Percentiles rank a stretch among this genome's conserved stretches.
Conservation (phyloP, 768 basidiomycete species). For the Xerocomellus chrysenteron region DNA sequence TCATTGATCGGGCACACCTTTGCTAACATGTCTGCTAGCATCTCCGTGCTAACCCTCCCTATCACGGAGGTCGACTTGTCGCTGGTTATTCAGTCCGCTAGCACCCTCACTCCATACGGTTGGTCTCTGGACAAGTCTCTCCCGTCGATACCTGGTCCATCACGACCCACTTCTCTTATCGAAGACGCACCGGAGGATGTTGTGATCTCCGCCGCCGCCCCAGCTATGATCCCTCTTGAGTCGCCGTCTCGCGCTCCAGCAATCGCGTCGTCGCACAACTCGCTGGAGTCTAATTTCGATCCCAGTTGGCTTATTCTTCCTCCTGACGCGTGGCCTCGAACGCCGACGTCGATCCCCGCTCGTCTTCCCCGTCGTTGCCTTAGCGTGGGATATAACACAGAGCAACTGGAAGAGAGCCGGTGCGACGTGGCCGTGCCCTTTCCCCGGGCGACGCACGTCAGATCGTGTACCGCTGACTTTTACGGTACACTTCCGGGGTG, state of each 20-base stretch:
- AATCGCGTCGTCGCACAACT: conserved; percentile 34
- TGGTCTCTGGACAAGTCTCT: conserved; percentile 5
- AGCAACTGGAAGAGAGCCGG: not conserved
- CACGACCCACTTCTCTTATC: conserved; percentile 2
- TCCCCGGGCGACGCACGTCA: conserved; percentile 1
- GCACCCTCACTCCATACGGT: conserved; percentile 7
- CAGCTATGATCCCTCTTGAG: conserved; percentile 17
- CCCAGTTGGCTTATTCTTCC: conserved; percentile 9
- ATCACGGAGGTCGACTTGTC: conserved; percentile 28
- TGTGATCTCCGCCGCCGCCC: conserved; percentile 11
- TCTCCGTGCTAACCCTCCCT: conserved; percentile 12
- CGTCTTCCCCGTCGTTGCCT: conserved; percentile 7
- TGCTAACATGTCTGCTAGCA: conserved; percentile 16
- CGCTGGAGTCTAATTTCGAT: conserved; percentile 29
- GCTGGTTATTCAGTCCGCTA: conserved; percentile 7
- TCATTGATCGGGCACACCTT: not conserved
- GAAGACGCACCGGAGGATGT: conserved; percentile 9
- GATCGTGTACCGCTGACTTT: not conserved
- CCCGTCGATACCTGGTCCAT: not conserved
- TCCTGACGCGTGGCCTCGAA: conserved; percentile 21
- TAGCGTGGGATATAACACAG: conserved; percentile 1
- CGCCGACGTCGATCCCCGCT: conserved; percentile 18
- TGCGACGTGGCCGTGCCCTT: not conserved
- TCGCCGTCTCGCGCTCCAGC: conserved; percentile 23
- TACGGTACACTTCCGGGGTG: not conserved